A percentile compares a stretch with the other conserved stretches of the same genome.
phyloP scores from a whole-genome alignment of 1,139 yeast species.

The Kodamaea ohmeri region DNA sequence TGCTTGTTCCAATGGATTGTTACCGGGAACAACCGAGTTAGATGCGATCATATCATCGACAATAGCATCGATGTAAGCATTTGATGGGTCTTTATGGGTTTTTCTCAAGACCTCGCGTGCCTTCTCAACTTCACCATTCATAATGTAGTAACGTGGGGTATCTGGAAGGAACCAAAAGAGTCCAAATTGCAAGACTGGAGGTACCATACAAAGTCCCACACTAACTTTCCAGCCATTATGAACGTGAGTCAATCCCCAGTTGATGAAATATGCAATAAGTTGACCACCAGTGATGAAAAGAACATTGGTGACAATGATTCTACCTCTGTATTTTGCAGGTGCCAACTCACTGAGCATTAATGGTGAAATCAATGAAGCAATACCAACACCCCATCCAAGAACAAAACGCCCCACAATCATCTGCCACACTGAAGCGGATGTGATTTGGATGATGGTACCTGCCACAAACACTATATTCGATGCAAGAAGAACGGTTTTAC shows the following conservation, averaged over 20 bases:
- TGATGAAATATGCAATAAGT: constrained; percentile 84
- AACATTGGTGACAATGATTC: constrained; percentile 68
- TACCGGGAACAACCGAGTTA: constrained; percentile 65
- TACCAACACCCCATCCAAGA: constrained; percentile 95
- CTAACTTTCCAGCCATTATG: constrained; percentile 89
- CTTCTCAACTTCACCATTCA: constrained; percentile 58
- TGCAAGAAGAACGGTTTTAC: constrained; percentile 75
- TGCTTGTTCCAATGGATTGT: constrained; percentile 49
- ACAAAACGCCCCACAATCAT: constrained; percentile 89
- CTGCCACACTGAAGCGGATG: constrained; percentile 77
- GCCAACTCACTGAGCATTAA: constrained; percentile 88
- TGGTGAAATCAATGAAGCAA: constrained; percentile 89
- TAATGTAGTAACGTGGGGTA: constrained; percentile 85
- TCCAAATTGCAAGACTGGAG: constrained; percentile 74
- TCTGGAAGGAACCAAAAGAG: constrained; percentile 88
- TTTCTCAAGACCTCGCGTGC: constrained; percentile 66
- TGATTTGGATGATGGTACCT: constrained; percentile 83
- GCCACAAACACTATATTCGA: constrained; percentile 76
- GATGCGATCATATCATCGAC: constrained; percentile 56
- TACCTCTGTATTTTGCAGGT: constrained; percentile 87
- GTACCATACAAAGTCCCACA: constrained; percentile 86
- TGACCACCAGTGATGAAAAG: constrained; percentile 88
- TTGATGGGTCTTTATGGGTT: constrained; percentile 57
- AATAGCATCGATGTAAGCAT: constrained; percentile 54
- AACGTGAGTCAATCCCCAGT: constrained; percentile 78